Evolutionary conservation across 768 basidiomycete genomes (phyloP).

Genomic region (Suillus spraguei): DNA sequence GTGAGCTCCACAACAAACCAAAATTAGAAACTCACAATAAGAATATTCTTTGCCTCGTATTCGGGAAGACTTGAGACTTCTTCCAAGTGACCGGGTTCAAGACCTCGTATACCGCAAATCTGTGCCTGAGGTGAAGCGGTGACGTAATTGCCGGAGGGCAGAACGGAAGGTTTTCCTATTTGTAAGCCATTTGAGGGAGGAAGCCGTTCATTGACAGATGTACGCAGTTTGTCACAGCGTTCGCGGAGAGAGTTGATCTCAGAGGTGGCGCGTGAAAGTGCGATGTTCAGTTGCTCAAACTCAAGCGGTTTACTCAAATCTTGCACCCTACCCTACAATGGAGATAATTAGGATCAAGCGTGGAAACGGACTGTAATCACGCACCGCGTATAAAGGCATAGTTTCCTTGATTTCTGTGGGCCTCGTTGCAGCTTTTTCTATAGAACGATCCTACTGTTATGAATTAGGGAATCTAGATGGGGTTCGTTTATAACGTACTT

Average conservation of each 20-base stretch:
- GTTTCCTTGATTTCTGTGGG: neutral
- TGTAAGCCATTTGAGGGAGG: neutral
- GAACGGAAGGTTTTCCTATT: neutral
- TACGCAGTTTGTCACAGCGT: constrained; percentile 28
- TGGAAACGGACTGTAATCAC: neutral
- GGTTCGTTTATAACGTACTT: neutral
- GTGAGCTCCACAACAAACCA: neutral
- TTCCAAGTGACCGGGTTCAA: neutral
- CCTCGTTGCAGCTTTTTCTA: neutral
- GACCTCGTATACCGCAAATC: neutral
- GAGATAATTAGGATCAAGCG: neutral
- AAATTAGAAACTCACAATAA: constrained; percentile 21
- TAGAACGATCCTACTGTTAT: neutral
- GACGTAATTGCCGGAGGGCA: neutral
- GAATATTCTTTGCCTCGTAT: constrained; percentile 22
- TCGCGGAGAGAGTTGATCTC: constrained; percentile 29
- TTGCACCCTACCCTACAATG: neutral
- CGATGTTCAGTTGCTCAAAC: constrained; percentile 28
- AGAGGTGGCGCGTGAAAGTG: constrained; percentile 23
- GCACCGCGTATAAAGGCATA: neutral
- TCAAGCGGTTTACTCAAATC: constrained; percentile 19
- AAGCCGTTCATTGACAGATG: constrained; percentile 20
- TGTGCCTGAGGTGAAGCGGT: neutral
- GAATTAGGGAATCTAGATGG: neutral
- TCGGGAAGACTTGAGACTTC: constrained; percentile 27